Evolutionary conservation across 257 asterid species (phyloP), one percentile per base, ranked within the genome.

Genomic region (Catharanthus roseus): DNA sequence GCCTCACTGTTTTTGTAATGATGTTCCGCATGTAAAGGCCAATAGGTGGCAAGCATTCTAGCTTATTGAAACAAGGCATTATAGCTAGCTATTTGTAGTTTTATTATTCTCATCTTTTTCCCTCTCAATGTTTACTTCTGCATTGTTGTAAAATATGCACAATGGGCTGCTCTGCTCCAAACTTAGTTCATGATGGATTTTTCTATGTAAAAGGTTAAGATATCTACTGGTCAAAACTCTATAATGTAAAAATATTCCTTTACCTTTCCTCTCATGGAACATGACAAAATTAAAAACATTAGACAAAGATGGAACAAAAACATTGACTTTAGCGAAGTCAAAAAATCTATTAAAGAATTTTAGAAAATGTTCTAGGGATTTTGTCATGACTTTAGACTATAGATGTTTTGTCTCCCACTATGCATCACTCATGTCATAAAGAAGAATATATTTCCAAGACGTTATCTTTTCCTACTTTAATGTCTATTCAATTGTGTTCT

Each of bases 401-500:
- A 47, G 53, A 47, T 47, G 53, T n/a, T n/a, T 21, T 12, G 21
- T 47, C 53, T 47, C 16, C 50, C 53, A 47, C 16, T 47, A 21
- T 44, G 13, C 16, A 2, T 47, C 21, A 47, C 16, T 18, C 53
- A 47, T 15, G 19, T 47, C 21, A 47, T n/a, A 47, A 47, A 1
- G 53, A 21, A 47, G 53, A 21, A 47, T 0, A 47, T 47, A 18
- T 47, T 2, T 47, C n/a, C 19, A 47, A 15, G 53, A 47, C 2
- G 53, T 47, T 44, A 44, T 44, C 50, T n/a, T n/a, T 44, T 44
- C 50, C 50, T 44, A 16, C 65, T 36, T 38, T 38, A 45, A 55
- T n/a, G 50, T 47, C 70, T 47, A 21, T 41, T 31, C 53, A 54
- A 21, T 33, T 36, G 15, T 42, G 45, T 70, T 68, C 71, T 68